These are phyloP conservation scores for Geoglossum cookeanum DNA, from an alignment of 2,329 filamentous ascomycete genomes.

Conservation along the genomic window DNA sequence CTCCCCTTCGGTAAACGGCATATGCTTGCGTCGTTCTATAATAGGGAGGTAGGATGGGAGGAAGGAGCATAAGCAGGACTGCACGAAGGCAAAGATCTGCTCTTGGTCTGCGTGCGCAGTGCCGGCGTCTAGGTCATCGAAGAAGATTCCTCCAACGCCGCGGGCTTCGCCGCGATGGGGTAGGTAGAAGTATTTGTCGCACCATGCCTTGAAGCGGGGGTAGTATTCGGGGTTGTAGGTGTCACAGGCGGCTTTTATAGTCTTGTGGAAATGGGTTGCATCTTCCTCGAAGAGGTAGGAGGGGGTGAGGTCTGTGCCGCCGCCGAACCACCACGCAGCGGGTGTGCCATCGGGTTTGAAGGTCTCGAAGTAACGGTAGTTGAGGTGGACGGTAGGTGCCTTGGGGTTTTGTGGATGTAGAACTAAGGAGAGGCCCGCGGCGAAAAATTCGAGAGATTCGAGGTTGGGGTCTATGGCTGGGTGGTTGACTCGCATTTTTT, in stretches of 20 bases:
- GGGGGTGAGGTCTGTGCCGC: slow-evolving; percentile 83
- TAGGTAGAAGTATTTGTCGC: slow-evolving; percentile 91
- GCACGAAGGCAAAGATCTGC: slow-evolving; percentile 74
- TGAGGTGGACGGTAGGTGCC: slow-evolving; percentile 92
- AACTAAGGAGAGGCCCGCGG: slow-evolving; percentile 79
- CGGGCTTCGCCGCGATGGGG: slow-evolving; percentile 76
- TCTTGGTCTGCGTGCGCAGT: slow-evolving; percentile 62
- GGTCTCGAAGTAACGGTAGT: slow-evolving; percentile 98
- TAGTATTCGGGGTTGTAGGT: slow-evolving; percentile 86
- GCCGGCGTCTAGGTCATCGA: slow-evolving; percentile 75
- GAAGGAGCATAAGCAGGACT: slow-evolving; percentile 72
- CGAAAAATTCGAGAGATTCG: slow-evolving; percentile 84
- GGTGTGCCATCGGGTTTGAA: slow-evolving; percentile 61
- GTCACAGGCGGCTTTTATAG: slow-evolving; percentile 83
- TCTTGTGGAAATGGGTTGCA: slow-evolving; percentile 87
- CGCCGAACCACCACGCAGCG: slow-evolving; percentile 96
- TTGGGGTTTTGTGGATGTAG: slow-evolving; percentile 89
- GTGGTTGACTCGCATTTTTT: slow-evolving; percentile 88
- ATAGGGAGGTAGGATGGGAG: slow-evolving; percentile 83
- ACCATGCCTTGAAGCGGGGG: slow-evolving; percentile 92
- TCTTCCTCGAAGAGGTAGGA: slow-evolving; percentile 94
- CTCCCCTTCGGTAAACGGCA: slow-evolving; percentile 70
- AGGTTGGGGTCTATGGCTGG: slow-evolving; percentile 67
- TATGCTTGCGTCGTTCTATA: slow-evolving; percentile 69
- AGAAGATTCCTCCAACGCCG: slow-evolving; percentile 92